Evolutionary conservation across 2,329 filamentous ascomycete genomes (phyloP), one percentile per base, ranked within the genome.

Genomic region (Neonectria hederae): DNA sequence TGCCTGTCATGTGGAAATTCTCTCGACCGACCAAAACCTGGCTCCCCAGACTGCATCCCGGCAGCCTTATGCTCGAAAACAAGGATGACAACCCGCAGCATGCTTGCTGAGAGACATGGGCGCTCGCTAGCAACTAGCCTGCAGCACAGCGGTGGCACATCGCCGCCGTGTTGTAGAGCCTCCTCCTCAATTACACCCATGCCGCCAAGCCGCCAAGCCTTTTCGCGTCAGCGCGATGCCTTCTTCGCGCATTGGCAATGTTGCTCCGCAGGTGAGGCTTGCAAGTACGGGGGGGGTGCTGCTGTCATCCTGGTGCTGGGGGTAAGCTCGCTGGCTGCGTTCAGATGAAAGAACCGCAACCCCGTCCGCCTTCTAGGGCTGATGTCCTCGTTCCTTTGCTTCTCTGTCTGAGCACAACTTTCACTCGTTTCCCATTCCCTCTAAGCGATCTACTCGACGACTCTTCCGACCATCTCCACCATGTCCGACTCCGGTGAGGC

Each of bases 401-500:
- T 55, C 24, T 24, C 43, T 24, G 38, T 24, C 26, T 19, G 43
- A 13, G 46, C 17, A 24, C 7, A 8, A 46, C 48, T 40, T 30
- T 19, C 26, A 40, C 42, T 21, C 38, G 42, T 38, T 43, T 42
- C 13, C 14, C 19, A 26, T 32, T 54, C 38, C 32, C 19, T 30
- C 42, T n/a, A 24, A 35, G 14, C 17, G 14, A 32, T 10, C 38
- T 30, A 43, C 21, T 43, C 40, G 53, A 19, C 9, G n/a, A 65
- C 38, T 17, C 59, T 11, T 24, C 3, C 19, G 40, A 5, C 7
- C 17, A 10, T 10, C 21, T 24, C 43, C 62, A 59, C 32, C 32
- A 74, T 70, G 70, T 65, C 72, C 35, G 38, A 60, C 28, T 46
- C 66, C 54, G 42, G 54, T 7, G 42, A 51, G 10, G 49, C 14